Base-by-base conservation (phyloP, 192 early-diverging fungal genomes). In the Backusella morwellensis region DNA sequence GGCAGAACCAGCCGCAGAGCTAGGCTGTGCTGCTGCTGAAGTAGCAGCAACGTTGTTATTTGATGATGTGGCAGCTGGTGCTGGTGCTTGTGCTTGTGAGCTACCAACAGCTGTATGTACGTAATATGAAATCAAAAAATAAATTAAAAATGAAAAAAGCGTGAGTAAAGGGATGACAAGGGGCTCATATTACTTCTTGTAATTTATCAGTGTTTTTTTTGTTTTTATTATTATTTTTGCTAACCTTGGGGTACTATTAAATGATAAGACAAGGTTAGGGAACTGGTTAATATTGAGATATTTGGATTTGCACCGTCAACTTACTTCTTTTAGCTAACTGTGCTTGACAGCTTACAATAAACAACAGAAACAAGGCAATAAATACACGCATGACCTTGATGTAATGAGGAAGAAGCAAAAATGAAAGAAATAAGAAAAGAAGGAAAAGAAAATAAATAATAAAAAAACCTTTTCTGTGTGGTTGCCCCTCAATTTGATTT, bases 181-280 rank as follows among this genome's bases (percentile, higher is more conserved):
- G 4, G 66, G 68, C 15, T 21, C 12, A 54, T 32, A 21, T 34
- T 47, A 23, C 35, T 73, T 19, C 44, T 54, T 47, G 19, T 66
- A 17, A 23, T 66, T 50, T 50, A 50, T 50, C 47, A 50, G 6
- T 50, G 17, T 7, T 50, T 50, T 50, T 50, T 50, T n/a, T 19
- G 1, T 44, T 44, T 44, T 44, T 40, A 32, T 32, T 32, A 32
- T 44, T 44, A 44, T 44, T 50, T 17, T 75, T 35, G 34, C 35
- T 23, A 66, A 72, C 56, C 56, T 72, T 72, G 71, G 63, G 70
- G 70, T 73, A 66, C 71, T 71, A 72, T 73, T 29, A 6, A 23
- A 38, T 35, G 35, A 29, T 44, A 70, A 68, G 9, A 76, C 26
- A 76, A 32, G 29, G 44, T 17, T 26, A 42, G 40, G 4, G 32